Conservation (phyloP, 2,329 filamentous ascomycete genomes). For the Stemphylium beticola region DNA sequence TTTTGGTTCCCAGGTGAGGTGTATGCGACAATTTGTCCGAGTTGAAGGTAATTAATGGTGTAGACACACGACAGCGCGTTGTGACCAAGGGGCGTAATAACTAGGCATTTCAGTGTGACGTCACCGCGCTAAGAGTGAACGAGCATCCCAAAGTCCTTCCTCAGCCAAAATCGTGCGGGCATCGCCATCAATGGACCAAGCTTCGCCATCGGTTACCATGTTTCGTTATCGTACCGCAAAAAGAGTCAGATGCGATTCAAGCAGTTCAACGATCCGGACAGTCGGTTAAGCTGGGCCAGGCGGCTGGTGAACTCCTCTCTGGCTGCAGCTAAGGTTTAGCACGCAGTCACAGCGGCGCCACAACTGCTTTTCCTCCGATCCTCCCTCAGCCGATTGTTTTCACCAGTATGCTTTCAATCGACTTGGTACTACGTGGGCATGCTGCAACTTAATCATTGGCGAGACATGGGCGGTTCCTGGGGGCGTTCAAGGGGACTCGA, state of each 20-base stretch:
- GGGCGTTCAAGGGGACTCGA: too few relatives aligned
- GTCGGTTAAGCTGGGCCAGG: neutral
- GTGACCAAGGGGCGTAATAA: neutral
- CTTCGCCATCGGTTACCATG: neutral
- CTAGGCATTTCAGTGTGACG: slow-evolving; percentile 9
- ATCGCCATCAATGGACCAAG: neutral
- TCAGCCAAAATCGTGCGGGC: neutral
- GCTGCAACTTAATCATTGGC: neutral
- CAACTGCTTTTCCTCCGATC: neutral
- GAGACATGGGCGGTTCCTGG: neutral
- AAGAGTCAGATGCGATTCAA: neutral
- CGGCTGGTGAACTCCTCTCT: slow-evolving; percentile 1
- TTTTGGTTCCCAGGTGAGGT: slow-evolving; percentile 18
- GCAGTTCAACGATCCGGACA: neutral
- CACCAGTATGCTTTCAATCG: neutral
- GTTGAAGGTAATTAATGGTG: slow-evolving; percentile 1
- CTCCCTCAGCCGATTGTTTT: neutral
- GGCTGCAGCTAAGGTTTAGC: slow-evolving; percentile 13
- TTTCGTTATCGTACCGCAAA: neutral
- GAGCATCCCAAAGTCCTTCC: neutral
- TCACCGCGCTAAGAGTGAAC: slow-evolving; percentile 11
- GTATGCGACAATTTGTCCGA: slow-evolving; percentile 2
- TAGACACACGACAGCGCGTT: slow-evolving; percentile 1
- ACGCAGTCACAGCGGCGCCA: neutral
- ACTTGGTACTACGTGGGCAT: neutral